A percentile compares a stretch with the other conserved stretches of the same genome.
phyloP scores from a whole-genome alignment of 228 moss, liverwort and hornwort species.

The Sphagnum fallax region DNA sequence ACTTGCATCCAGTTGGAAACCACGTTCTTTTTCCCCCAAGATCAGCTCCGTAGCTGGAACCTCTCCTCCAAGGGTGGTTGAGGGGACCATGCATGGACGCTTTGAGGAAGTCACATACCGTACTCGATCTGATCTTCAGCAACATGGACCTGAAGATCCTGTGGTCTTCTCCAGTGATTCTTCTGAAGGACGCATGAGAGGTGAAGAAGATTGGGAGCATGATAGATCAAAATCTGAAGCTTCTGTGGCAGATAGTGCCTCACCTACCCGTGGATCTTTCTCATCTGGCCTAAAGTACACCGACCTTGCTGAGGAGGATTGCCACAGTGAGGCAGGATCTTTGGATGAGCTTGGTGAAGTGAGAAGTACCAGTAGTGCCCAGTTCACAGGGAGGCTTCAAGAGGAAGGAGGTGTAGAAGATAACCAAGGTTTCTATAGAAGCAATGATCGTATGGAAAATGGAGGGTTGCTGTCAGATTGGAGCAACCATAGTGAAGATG shows the following conservation, averaged over 20 bases:
- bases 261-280: constrained; percentile 9
- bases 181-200: constrained; percentile 29
- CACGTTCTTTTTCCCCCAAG: constrained; percentile 51
- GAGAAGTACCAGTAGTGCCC: constrained; percentile 39
- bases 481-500: constrained; percentile 39
- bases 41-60: constrained; percentile 27
- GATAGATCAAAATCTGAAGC: constrained; percentile 31
- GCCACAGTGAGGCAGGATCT: constrained; percentile 17
- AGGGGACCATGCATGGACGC: constrained; percentile 61
- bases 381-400: constrained; percentile 44
- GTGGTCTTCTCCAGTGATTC: constrained; percentile 54
- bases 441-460: constrained; percentile 10
- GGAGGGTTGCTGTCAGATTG: constrained; percentile 16
- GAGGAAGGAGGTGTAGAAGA: constrained; percentile 35
- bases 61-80: constrained; percentile 47
- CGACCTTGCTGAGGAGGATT: constrained; percentile 9
- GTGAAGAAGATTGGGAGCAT: constrained; percentile 23
- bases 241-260: constrained; percentile 31
- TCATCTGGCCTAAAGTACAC: constrained; percentile 32
- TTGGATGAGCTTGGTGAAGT: constrained; percentile 52
- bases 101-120: constrained; percentile 58
- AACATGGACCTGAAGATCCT: constrained; percentile 42
- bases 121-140: constrained; percentile 37
- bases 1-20: constrained; percentile 49
- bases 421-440: constrained; percentile 11